Percentiles rank a stretch among this genome's conserved stretches.
phyloP scores from a whole-genome alignment of 176 grass and related monocot genomes.

The Thalia dealbata region DNA sequence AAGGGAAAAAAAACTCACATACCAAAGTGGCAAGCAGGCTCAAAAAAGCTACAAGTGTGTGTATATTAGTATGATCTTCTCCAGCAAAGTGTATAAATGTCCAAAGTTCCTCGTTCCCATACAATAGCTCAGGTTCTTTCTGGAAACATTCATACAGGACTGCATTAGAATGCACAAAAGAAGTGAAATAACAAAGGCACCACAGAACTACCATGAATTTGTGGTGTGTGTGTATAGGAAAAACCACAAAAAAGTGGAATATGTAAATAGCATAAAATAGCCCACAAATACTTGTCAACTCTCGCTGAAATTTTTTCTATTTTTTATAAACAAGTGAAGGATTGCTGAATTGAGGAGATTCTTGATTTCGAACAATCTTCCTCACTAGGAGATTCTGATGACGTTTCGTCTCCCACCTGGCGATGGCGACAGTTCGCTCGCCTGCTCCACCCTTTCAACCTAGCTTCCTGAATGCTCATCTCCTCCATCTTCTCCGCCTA shows the following conservation, averaged over 20 bases:
- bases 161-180: slow-evolving; percentile 11
- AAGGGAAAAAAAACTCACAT: slow-evolving; percentile 22
- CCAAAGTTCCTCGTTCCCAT: slow-evolving; percentile 93
- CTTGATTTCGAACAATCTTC: no score
- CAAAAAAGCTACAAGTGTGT: slow-evolving; percentile 84
- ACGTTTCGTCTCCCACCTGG: no score
- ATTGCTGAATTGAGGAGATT: no score
- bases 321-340: no score
- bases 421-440: no score
- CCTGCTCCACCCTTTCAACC: no score
- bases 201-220: not conserved
- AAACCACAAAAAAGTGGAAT: not conserved
- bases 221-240: not conserved
- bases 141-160: slow-evolving; percentile 25
- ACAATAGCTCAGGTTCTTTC: slow-evolving; percentile 83
- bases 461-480: no score
- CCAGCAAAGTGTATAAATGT: slow-evolving; percentile 67
- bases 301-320: not conserved
- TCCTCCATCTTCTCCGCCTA: no score
- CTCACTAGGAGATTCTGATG: no score
- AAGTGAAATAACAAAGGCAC: slow-evolving; percentile 10
- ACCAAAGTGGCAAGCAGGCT: slow-evolving; percentile 85
- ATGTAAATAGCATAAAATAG: not conserved
- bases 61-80: slow-evolving; percentile 87
- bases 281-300: not conserved